A percentile compares a stretch with the other conserved stretches of the same genome.
Evolutionary conservation across 148 eudicot species (phyloP).

Genomic region (Limonium bicolor): DNA sequence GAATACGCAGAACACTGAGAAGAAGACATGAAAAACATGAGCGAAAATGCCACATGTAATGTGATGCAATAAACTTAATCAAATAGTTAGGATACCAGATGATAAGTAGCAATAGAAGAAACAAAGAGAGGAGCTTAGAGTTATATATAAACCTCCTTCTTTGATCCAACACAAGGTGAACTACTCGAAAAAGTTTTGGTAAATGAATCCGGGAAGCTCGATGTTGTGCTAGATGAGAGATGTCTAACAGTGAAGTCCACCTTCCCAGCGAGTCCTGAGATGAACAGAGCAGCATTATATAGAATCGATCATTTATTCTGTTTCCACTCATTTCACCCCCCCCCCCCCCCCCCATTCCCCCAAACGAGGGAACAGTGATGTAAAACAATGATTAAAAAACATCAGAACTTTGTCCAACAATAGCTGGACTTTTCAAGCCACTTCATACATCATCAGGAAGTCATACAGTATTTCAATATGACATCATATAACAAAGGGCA

Average conservation of each 20-base stretch:
- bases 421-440: no score
- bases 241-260: conserved; percentile 96
- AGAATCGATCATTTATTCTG: no score
- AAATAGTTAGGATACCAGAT: conserved; percentile 1
- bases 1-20: conserved; percentile 74
- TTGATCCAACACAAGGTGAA: conserved; percentile 51
- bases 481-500: no score
- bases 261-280: conserved; percentile 86
- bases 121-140: background rate
- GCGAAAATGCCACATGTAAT: background rate
- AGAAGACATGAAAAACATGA: conserved; percentile 6
- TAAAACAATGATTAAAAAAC: no score
- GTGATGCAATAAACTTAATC: background rate
- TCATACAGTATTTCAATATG: no score
- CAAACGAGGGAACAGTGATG: no score
- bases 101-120: no score
- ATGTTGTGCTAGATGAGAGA: conserved; percentile 50
- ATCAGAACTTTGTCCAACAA: no score
- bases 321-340: no score
- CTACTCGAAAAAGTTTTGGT: conserved; percentile 29
- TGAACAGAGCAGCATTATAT: no score
- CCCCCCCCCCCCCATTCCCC: no score
- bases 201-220: conserved; percentile 59
- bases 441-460: no score
- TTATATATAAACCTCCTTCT: conserved; percentile 30